Percentiles rank a stretch among this genome's conserved stretches.
Conservation (phyloP, 768 basidiomycete genomes). For the Daedaleopsis sinensis region DNA sequence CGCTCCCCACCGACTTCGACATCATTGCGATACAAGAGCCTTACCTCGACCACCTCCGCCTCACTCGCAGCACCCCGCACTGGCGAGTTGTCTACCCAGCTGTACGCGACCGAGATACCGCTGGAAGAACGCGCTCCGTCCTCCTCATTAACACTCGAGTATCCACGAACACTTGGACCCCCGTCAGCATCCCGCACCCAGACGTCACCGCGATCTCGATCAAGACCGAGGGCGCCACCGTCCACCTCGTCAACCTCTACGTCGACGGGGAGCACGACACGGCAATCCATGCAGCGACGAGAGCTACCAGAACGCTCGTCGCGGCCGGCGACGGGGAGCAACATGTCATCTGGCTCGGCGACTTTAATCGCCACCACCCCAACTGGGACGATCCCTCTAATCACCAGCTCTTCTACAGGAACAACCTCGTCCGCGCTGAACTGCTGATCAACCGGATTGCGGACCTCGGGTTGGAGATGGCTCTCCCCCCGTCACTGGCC, state of each 20-base stretch:
- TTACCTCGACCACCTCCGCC: constrained; percentile 27
- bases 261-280: constrained; percentile 33
- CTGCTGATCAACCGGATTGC: constrained; percentile 32
- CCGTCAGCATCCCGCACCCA: constrained; percentile 10
- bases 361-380: constrained; percentile 46
- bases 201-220: constrained; percentile 36
- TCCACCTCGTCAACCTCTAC: constrained; percentile 44
- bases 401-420: constrained; percentile 37
- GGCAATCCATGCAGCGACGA: constrained; percentile 16
- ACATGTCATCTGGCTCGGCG: constrained; percentile 35
- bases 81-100: constrained; percentile 33
- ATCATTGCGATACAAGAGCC: constrained; percentile 45
- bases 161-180: constrained; percentile 15
- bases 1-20: constrained; percentile 26
- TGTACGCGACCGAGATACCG: constrained; percentile 7
- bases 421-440: constrained; percentile 26
- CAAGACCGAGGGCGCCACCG: constrained; percentile 7
- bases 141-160: constrained; percentile 15
- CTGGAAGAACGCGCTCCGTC: constrained; percentile 7
- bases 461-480: constrained; percentile 35
- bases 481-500: constrained; percentile 35
- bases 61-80: constrained; percentile 16
- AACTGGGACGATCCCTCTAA: constrained; percentile 41
- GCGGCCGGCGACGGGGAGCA: background rate
- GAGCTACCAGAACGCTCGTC: background rate